phyloP scores from a whole-genome alignment of 2,329 filamentous ascomycete genomes.

The Xylaria sp. region DNA sequence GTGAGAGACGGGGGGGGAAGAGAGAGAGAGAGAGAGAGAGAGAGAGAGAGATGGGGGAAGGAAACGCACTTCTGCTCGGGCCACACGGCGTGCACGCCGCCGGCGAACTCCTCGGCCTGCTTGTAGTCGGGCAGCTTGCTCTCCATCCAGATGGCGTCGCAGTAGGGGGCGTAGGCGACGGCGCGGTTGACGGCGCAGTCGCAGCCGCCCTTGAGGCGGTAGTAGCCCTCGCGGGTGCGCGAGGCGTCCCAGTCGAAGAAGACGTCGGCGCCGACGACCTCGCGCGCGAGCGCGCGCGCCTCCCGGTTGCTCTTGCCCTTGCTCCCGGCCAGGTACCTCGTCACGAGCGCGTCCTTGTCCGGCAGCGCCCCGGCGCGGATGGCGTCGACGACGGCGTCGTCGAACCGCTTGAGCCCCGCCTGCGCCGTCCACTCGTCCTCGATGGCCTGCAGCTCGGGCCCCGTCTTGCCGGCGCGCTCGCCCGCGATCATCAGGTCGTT shows the following conservation, averaged over 20 bases:
- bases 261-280: slow-evolving; percentile 76
- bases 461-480: slow-evolving; percentile 79
- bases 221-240: slow-evolving; percentile 92
- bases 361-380: slow-evolving; percentile 67
- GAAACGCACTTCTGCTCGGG: slow-evolving; percentile 87
- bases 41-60: slow-evolving; percentile 1
- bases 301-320: slow-evolving; percentile 88
- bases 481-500: slow-evolving; percentile 89
- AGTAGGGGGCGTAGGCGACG: slow-evolving; percentile 88
- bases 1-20: background rate
- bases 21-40: slow-evolving; percentile 1
- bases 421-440: slow-evolving; percentile 85
- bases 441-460: slow-evolving; percentile 81
- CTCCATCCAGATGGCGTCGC: slow-evolving; percentile 99
- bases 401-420: slow-evolving; percentile 84
- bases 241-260: slow-evolving; percentile 96
- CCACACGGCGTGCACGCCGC: slow-evolving; percentile 91
- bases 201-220: slow-evolving; percentile 88
- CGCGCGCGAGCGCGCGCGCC: slow-evolving; percentile 76
- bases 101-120: slow-evolving; percentile 91
- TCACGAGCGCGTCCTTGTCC: slow-evolving; percentile 70
- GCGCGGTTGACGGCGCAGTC: slow-evolving; percentile 90
- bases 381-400: slow-evolving; percentile 82
- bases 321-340: slow-evolving; percentile 66
- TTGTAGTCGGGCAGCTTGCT: slow-evolving; percentile 90